Percentiles rank a stretch among this genome's conserved stretches.
phyloP scores from a whole-genome alignment of 768 basidiomycete species.

The Pleurotus pulmonarius region DNA sequence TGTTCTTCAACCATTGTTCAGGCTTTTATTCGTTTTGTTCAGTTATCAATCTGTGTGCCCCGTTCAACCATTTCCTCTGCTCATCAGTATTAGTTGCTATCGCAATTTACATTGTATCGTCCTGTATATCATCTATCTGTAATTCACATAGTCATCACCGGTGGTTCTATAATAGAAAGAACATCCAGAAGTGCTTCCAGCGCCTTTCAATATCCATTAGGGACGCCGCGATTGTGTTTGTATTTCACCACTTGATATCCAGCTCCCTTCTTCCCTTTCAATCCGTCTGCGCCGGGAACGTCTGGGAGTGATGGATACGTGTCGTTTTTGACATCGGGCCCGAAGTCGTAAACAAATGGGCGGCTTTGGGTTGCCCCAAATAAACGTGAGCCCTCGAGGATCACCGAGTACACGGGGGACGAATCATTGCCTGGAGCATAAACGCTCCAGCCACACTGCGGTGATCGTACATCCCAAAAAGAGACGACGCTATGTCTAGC shows the following conservation, averaged over 20 bases:
- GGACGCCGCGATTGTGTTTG: constrained; percentile 16
- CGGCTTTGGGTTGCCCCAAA: constrained; percentile 77
- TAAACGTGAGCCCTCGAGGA: constrained; percentile 73
- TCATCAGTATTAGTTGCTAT: constrained; percentile 1
- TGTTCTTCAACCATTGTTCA: neutral
- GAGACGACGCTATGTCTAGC: constrained; percentile 76
- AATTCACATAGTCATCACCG: neutral
- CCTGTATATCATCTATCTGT: neutral
- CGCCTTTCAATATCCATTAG: neutral
- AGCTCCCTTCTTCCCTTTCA: constrained; percentile 25
- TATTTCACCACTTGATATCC: constrained; percentile 26
- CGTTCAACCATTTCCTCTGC: neutral
- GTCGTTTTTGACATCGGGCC: constrained; percentile 49
- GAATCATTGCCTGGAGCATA: constrained; percentile 77
- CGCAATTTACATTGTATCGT: constrained; percentile 7
- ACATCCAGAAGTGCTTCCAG: neutral
- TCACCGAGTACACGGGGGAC: constrained; percentile 73
- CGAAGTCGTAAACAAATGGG: constrained; percentile 80
- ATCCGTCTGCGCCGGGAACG: constrained; percentile 25
- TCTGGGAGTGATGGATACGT: constrained; percentile 43
- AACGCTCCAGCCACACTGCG: constrained; percentile 67
- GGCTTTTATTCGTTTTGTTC: neutral
- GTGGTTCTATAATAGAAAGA: neutral
- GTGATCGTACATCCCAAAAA: constrained; percentile 76
- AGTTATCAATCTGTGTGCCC: constrained; percentile 2